Conservation (phyloP, 768 basidiomycete species). For the Podaxis pistillaris region DNA sequence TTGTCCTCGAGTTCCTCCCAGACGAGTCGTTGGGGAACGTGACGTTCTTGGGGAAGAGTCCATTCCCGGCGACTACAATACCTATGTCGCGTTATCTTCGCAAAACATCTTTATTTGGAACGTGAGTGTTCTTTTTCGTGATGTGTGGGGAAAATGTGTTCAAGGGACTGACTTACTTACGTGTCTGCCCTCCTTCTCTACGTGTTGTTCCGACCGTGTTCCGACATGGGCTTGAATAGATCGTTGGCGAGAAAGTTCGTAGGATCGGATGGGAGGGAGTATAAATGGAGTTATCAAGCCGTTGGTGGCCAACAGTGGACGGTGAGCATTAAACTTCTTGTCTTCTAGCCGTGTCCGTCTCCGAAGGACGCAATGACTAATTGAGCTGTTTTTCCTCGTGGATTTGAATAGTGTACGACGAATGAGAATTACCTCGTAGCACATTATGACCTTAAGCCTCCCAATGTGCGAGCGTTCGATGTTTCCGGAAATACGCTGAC, state of each 20-base stretch:
- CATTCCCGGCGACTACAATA: slow-evolving; percentile 36
- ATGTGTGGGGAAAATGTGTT: slow-evolving; percentile 3
- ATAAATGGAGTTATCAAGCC: slow-evolving; percentile 61
- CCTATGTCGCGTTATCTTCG: slow-evolving; percentile 65
- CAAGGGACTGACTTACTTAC: neutral
- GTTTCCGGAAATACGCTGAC: slow-evolving; percentile 64
- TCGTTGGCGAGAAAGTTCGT: slow-evolving; percentile 68
- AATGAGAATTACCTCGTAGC: slow-evolving; percentile 52
- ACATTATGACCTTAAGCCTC: slow-evolving; percentile 61
- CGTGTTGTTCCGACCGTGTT: slow-evolving; percentile 8
- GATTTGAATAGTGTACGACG: slow-evolving; percentile 45
- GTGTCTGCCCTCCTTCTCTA: neutral
- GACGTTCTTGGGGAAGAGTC: slow-evolving; percentile 42
- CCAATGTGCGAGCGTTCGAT: slow-evolving; percentile 51
- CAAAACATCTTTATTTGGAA: slow-evolving; percentile 62
- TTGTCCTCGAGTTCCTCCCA: slow-evolving; percentile 59
- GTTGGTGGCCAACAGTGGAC: slow-evolving; percentile 70
- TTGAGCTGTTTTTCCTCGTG: neutral
- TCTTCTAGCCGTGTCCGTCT: neutral
- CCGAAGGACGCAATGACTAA: neutral
- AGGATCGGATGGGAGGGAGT: slow-evolving; percentile 69
- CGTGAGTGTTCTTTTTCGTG: slow-evolving; percentile 40
- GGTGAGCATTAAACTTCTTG: slow-evolving; percentile 41
- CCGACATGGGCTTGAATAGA: slow-evolving; percentile 30
- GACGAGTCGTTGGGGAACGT: slow-evolving; percentile 60